These are phyloP conservation scores for Tubosaeta sp. DNA, from an alignment of 768 basidiomycete species.

Conservation along the genomic window DNA sequence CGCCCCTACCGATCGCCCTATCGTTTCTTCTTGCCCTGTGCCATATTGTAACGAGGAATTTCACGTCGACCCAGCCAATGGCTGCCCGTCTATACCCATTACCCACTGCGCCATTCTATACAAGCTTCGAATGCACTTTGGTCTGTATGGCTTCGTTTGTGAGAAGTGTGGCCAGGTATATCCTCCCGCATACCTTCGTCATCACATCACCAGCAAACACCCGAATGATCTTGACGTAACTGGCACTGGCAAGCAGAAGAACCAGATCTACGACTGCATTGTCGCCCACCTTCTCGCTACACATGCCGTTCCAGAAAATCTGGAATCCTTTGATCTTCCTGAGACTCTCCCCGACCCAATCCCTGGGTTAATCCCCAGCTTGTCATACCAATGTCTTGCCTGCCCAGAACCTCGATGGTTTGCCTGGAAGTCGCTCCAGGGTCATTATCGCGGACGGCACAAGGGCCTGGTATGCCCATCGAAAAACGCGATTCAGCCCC, in stretches of 20 bases:
- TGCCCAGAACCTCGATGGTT: not conserved
- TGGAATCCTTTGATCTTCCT: not conserved
- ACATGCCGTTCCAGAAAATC: not conserved
- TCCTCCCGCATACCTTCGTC: not conserved
- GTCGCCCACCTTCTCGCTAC: not conserved
- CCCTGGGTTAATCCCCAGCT: not conserved
- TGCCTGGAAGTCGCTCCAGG: not conserved
- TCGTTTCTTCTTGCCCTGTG: not conserved
- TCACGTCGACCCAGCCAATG: not conserved
- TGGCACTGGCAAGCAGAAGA: not conserved
- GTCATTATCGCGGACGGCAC: not conserved
- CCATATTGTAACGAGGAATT: not conserved
- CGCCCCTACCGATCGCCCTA: not conserved
- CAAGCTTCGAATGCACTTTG: not conserved
- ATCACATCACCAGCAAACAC: not conserved
- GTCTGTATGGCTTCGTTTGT: not conserved
- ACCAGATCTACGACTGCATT: not conserved
- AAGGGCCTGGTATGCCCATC: not conserved
- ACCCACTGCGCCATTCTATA: not conserved
- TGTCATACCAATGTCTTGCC: not conserved
- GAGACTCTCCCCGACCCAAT: not conserved
- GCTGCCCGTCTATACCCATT: not conserved
- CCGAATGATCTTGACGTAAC: not conserved
- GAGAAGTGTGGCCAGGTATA: not conserved
- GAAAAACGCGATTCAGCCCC: not conserved